phyloP scores from a whole-genome alignment of 2,329 filamentous ascomycete species.

The Chalaropsis ovoidea region DNA sequence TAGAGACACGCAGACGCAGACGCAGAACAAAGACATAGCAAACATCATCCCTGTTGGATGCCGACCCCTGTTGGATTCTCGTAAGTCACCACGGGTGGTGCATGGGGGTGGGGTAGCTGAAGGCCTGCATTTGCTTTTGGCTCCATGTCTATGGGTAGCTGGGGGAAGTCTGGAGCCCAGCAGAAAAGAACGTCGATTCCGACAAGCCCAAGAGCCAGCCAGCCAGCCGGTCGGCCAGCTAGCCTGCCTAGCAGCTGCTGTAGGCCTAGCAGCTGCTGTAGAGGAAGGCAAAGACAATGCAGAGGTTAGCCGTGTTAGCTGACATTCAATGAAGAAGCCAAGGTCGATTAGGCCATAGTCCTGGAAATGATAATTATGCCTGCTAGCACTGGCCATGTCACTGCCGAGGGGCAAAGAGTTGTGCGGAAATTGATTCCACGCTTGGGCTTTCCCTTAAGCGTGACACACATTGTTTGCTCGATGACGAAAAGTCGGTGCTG shows the following conservation, averaged over 20 bases:
- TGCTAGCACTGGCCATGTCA: background rate
- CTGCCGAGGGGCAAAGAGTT: background rate
- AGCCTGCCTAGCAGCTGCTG: background rate
- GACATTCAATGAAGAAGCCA: background rate
- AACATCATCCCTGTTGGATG: background rate
- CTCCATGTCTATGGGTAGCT: background rate
- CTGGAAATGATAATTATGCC: background rate
- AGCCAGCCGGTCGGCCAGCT: background rate
- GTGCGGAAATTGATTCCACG: background rate
- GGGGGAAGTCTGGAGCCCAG: background rate
- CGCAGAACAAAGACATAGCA: background rate
- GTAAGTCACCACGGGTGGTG: background rate
- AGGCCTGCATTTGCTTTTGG: background rate
- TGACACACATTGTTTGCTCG: background rate
- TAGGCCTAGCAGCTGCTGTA: background rate
- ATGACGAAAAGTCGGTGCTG: background rate
- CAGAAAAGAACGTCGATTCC: background rate
- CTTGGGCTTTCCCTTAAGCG: background rate
- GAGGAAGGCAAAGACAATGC: background rate
- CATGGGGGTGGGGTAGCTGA: slow-evolving; percentile 2
- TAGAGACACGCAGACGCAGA: background rate
- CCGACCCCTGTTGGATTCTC: background rate
- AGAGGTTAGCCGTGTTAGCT: background rate
- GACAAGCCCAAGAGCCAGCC: background rate
- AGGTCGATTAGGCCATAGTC: background rate